Evolutionary conservation across 176 grass and related monocot species (phyloP), one percentile per base, ranked within the genome.

Genomic region (Musa acuminata): DNA sequence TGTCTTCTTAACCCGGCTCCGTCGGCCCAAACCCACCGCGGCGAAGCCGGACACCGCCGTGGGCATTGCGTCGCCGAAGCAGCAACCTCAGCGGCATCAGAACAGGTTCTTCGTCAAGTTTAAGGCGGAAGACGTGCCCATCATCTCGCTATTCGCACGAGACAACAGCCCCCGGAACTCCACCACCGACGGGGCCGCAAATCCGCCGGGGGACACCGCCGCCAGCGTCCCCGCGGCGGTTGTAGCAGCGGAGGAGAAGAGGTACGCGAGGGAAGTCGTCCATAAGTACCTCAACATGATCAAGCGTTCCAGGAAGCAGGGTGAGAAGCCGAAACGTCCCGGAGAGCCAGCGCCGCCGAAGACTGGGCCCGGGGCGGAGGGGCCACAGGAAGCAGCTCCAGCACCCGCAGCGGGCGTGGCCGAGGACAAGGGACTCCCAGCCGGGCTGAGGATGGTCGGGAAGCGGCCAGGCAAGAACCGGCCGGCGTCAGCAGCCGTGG

Each of bases 281-380:
- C 79, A 87, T n/a, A 87, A 84, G 17, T 99, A 84, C 75, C 75
- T 91, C 0, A 91, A 88, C 80, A 94, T 87, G 87, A 99, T 99
- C 73, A 94, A 92, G 8, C 89, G n/a, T 22, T 77, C 75, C 12
- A 77, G 43, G 60, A 59, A 60, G 48, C 43, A 77, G 49, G 35
- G 43, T 11, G 75, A 77, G 59, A 77, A 58, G 59, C 57, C 60
- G 8, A 59, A 27, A 21, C 19, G 8, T 22, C 49, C 21, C 55
- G 59, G 27, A 57, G 80, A 57, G 83, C 76, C n/a, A 49, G 66
- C 14, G 85, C 80, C 16, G 1, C 63, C 1, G 7, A 59, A 59
- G 57, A 1, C 21, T 8, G 8, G 50, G 21, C 19, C 13, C 21
- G 50, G 25, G 19, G 25, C 11, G 19, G 53, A 14, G 11, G 29